Conservation (phyloP, 2,329 filamentous ascomycete species). For the Venturiaceae sp. region DNA sequence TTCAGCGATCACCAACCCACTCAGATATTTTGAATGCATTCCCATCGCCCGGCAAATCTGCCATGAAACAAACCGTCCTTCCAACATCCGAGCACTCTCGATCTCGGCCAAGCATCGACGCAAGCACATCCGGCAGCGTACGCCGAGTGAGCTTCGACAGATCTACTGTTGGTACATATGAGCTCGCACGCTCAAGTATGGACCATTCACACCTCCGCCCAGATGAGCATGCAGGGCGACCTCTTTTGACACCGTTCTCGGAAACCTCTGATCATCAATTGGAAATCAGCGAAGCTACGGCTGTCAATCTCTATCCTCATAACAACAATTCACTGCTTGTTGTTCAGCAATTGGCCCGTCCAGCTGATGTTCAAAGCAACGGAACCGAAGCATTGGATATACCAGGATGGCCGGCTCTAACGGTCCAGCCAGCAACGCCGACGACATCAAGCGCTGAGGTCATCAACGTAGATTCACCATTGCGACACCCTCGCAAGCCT, state of each 20-base stretch:
- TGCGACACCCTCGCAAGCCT: constrained; percentile 48
- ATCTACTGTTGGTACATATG: constrained; percentile 18
- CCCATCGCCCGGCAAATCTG: not conserved
- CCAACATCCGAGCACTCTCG: not conserved
- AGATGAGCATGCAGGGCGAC: constrained; percentile 28
- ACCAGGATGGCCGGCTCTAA: constrained; percentile 1
- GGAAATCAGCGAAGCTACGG: constrained; percentile 52
- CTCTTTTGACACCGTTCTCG: constrained; percentile 41
- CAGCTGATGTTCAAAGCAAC: constrained; percentile 4
- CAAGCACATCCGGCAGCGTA: constrained; percentile 16
- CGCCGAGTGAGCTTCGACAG: constrained; percentile 21
- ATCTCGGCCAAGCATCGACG: constrained; percentile 13
- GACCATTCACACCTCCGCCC: constrained; percentile 25
- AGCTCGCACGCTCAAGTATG: constrained; percentile 25
- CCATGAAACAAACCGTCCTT: not conserved
- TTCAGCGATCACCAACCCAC: not conserved
- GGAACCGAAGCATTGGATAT: not conserved
- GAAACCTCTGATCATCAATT: constrained; percentile 36
- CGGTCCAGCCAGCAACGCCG: constrained; percentile 13
- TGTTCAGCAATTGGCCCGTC: constrained; percentile 41
- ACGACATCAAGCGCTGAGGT: not conserved
- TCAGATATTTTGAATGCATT: not conserved
- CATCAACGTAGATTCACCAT: constrained; percentile 41
- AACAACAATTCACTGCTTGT: constrained; percentile 54
- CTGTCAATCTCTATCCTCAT: constrained; percentile 51